These are phyloP conservation scores for Candida sp. DNA, from an alignment of 1,139 yeast species.

Conservation along the genomic window DNA sequence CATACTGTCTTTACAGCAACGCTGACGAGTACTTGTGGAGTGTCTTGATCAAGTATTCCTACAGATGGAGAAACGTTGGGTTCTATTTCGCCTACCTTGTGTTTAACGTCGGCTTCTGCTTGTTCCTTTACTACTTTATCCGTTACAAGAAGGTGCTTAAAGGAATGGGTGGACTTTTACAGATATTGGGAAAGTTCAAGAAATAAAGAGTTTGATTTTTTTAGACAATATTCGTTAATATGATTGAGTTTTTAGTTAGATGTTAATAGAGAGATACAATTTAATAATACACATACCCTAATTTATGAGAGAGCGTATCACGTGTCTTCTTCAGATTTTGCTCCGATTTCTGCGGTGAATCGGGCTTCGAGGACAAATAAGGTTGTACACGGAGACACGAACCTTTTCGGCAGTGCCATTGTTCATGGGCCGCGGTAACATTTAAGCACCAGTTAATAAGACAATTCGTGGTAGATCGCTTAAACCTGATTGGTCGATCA, in stretches of 20 bases:
- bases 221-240: no score
- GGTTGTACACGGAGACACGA: no score
- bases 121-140: conserved; percentile 25
- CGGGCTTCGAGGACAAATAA: no score
- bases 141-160: conserved; percentile 18
- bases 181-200: conserved; percentile 10
- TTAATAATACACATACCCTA: no score
- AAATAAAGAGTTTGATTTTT: background rate
- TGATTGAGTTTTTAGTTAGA: no score
- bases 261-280: no score
- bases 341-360: no score
- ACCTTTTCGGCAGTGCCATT: no score
- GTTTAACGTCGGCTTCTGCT: conserved; percentile 47
- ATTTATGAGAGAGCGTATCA: no score
- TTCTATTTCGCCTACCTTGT: conserved; percentile 57
- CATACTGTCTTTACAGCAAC: conserved; percentile 55
- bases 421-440: no score
- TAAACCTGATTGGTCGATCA: background rate
- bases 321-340: no score
- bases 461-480: background rate
- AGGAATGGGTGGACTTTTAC: conserved; percentile 5
- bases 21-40: conserved; percentile 58
- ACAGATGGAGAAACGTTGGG: conserved; percentile 73
- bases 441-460: background rate
- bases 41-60: conserved; percentile 45